Conservation (phyloP, 306 rosid species). For the Citrullus mucosospermus region DNA sequence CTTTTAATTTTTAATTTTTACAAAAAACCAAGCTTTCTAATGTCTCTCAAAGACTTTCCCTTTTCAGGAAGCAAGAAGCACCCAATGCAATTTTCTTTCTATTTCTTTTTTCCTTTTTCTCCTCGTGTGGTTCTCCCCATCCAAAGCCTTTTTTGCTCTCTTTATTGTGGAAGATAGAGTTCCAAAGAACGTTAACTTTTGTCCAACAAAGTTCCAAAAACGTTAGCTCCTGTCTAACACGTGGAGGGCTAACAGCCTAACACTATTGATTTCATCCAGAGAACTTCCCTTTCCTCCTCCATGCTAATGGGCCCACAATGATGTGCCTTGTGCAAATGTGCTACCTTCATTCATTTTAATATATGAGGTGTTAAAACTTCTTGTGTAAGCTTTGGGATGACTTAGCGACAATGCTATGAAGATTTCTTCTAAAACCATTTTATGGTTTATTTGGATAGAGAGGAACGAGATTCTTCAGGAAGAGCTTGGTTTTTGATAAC, state of each 20-base stretch:
- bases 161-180: not conserved
- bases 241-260: not conserved
- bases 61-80: not conserved
- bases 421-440: not conserved
- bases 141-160: not conserved
- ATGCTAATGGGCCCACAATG: not conserved
- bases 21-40: too few relatives aligned
- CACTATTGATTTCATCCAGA: not conserved
- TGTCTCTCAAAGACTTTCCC: not conserved
- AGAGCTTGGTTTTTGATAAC: not conserved
- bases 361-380: not conserved
- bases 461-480: not conserved
- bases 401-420: not conserved
- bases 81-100: not conserved
- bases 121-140: not conserved
- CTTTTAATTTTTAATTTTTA: too few relatives aligned
- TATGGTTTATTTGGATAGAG: not conserved
- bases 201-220: too few relatives aligned
- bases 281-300: not conserved
- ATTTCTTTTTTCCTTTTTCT: not conserved
- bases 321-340: not conserved
- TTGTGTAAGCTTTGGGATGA: not conserved
- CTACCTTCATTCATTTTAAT: not conserved
- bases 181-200: not conserved
- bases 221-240: not conserved